Evolutionary conservation across 805 yeast species (phyloP).

Genomic region (Komagataella populi): DNA sequence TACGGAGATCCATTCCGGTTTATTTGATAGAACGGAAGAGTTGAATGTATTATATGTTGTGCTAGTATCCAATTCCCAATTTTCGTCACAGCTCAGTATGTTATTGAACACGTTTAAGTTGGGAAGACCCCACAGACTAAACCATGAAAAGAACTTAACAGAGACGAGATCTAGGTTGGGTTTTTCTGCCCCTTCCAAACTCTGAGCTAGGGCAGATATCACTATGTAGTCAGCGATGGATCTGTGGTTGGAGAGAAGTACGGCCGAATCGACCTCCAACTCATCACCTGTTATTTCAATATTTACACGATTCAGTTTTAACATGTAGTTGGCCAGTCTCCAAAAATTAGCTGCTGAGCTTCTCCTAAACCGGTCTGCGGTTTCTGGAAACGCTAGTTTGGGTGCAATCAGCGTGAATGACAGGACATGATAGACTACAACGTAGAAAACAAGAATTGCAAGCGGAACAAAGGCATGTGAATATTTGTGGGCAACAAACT

Average conservation of each 20-base stretch:
- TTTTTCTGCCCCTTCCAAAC: conserved; percentile 6
- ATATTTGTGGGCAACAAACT: conserved; percentile 5
- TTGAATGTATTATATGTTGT: conserved; percentile 12
- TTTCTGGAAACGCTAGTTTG: conserved; percentile 8
- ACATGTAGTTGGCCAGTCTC: conserved; percentile 16
- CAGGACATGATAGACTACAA: conserved; percentile 12
- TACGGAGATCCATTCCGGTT: conserved; percentile 49
- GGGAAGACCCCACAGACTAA: conserved; percentile 48
- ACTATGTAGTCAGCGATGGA: conserved; percentile 56
- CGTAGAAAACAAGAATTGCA: conserved; percentile 7
- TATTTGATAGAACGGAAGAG: conserved; percentile 21
- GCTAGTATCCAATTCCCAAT: conserved; percentile 40
- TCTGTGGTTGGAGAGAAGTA: conserved; percentile 41
- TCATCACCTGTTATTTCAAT: conserved; percentile 29
- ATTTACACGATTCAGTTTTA: conserved; percentile 22
- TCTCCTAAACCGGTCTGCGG: conserved; percentile 9
- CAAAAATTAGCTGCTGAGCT: conserved; percentile 13
- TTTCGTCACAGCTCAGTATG: conserved; percentile 50
- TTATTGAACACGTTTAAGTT: conserved; percentile 29
- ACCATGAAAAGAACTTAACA: conserved; percentile 63
- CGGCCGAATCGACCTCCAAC: conserved; percentile 21
- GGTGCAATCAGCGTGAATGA: conserved; percentile 8
- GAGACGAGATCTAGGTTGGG: conserved; percentile 9
- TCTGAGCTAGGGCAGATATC: conserved; percentile 26
- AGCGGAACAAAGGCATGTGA: conserved; percentile 11